Evolutionary conservation across 371 early-diverging fungal species (phyloP), one percentile per base, ranked within the genome.

Genomic region (Entomophthora muscae): DNA sequence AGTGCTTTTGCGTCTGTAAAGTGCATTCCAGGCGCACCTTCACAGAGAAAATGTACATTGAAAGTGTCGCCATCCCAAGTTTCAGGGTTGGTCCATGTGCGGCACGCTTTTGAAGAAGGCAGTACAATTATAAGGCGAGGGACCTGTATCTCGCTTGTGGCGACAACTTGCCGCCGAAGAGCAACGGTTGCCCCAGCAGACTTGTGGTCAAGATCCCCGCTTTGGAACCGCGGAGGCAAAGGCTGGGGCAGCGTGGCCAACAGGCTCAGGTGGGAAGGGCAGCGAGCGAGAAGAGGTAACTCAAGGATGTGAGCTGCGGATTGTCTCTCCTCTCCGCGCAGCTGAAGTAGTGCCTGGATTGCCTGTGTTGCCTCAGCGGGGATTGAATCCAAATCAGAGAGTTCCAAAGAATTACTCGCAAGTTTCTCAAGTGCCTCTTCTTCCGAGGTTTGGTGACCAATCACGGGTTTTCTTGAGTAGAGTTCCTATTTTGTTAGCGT

Each of bases 61-160:
- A 63, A 63, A 3, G 63, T 63, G 2, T 29, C n/a, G 27, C 21
- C 17, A 29, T 63, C 31, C 63, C 63, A 63, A 12, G 28, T 17
- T 10, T 32, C 29, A n/a, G 63, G 27, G 23, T 63, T 24, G 1
- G 28, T 17, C 63, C 63, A 63, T 2, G 3, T 31, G n/a, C 31
- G 5, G 2, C 31, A 5, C 17, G 31, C 26, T 1, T 53, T 52
- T 1, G 32, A 27, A 12, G 21, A 13, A 1, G 52, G 54, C 17
- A 52, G 13, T 5, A 63, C 52, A 10, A 63, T 24, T 17, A 52
- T 28, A 29, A 63, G 54, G 17, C 63, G 12, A 17, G 63, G 63
- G 5, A 54, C 52, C 23, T 54, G 55, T 1, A 63, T 27, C 31
- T 63, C 63, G 27, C 63, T 52, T 7, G 63, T 63, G 3, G 63